Percentiles rank a stretch among this genome's conserved stretches.
Conservation (phyloP, 164 flowering plant genomes). For the Taxillus chinensis region DNA sequence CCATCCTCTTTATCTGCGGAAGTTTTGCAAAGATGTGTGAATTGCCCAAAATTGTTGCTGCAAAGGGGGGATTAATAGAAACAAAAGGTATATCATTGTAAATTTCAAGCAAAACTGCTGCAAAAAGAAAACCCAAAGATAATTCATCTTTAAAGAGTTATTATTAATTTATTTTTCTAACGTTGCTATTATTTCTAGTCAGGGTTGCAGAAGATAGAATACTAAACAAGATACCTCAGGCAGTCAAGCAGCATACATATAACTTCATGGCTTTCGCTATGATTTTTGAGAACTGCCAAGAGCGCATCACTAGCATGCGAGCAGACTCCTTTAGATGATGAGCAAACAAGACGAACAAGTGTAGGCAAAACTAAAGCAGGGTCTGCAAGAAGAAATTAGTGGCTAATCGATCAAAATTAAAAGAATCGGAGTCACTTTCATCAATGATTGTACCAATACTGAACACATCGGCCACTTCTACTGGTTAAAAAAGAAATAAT, state of each 20-base stretch:
- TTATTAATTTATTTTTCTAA: not conserved
- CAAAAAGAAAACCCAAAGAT: not conserved
- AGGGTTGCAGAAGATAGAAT: not conserved
- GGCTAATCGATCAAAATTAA: not conserved
- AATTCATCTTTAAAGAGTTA: not conserved
- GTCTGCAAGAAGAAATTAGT: slow-evolving; percentile 37
- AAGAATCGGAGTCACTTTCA: not conserved
- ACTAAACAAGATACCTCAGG: slow-evolving; percentile 40
- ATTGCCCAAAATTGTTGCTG: slow-evolving; percentile 34
- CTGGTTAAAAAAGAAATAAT: too few species aligned
- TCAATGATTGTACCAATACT: too few species aligned
- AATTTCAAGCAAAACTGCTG: not conserved
- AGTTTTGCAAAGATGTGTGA: slow-evolving; percentile 16
- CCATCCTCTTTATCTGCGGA: slow-evolving; percentile 26
- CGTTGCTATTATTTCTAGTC: not conserved
- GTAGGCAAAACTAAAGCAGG: slow-evolving; percentile 57
- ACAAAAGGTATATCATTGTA: not conserved
- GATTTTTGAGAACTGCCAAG: slow-evolving; percentile 39
- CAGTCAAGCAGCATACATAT: slow-evolving; percentile 57
- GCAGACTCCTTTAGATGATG: slow-evolving; percentile 23
- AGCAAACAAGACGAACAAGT: slow-evolving; percentile 33
- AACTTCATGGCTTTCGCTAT: slow-evolving; percentile 39
- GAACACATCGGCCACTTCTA: too few species aligned
- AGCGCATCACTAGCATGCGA: slow-evolving; percentile 37
- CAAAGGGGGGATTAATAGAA: slow-evolving; percentile 2